Base-by-base conservation (phyloP, 2,329 filamentous ascomycete species). In the Aureobasidium pullulans region DNA sequence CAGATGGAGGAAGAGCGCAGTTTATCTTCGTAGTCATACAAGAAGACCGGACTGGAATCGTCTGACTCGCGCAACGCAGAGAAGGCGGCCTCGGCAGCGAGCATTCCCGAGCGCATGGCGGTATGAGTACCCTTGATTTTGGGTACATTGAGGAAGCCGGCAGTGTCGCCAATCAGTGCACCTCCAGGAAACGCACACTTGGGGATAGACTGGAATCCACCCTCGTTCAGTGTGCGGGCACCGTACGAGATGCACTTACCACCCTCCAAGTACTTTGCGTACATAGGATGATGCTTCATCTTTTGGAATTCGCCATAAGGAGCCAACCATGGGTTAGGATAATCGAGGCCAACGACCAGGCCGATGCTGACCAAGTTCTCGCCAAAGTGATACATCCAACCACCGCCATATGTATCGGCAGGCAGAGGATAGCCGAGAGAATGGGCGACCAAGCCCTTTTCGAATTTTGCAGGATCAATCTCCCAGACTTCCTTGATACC, bases 361-460 rank as follows among this genome's bases (percentile, higher is more conserved):
- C 94, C 94, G 59, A 99, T 81, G 65, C 86, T 91, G 62, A 99
- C 93, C 67, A 97, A 83, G 74, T 97, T 99, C 67, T 99, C 93
- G 39, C 92, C 94, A 73, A 97, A 99, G 74, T 99, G 94, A 71
- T 99, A 99, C 89, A 99, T 92, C 86, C 91, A 99, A n/a, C 89
- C 91, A 65, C 94, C 94, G 65, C 94, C 94, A 71, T 99, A 99
- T 8, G 92, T 94, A 70, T 97, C 88, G 66, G 81, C 84, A 15
- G 90, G 84, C 46, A 99, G 76, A 19, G 94, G 94, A 69, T 96
- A 97, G 19, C 94, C 94, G 86, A 99, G 84, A 4, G 90, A 89
- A 77, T 99, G 94, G 4, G 86, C 84, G 47, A 97, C 84, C 65
- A 93, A 79, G 57, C 94, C 94, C 69, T 88, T 88, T 62, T 87